A percentile compares a stretch with the other conserved stretches of the same genome.
Conservation (phyloP, 371 early-diverging fungal genomes). For the Phascolomyces articulosus region DNA sequence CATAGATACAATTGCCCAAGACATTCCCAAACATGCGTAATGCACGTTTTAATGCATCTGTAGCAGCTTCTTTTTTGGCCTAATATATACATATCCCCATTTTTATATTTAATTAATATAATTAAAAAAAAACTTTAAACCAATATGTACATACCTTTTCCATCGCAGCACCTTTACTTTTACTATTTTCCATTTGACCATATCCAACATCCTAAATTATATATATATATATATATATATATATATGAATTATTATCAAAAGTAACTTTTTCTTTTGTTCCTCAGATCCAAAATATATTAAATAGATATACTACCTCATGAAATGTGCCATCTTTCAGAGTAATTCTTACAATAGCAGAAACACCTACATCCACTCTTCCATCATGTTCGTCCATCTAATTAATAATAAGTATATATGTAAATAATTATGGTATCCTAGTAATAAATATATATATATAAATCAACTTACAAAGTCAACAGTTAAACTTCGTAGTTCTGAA, state of each 20-base stretch:
- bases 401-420: background rate
- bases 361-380: slow-evolving; percentile 68
- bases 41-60: slow-evolving; percentile 96
- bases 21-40: slow-evolving; percentile 93
- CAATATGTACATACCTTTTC: slow-evolving; percentile 84
- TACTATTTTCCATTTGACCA: slow-evolving; percentile 77
- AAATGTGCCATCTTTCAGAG: slow-evolving; percentile 91
- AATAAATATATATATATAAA: background rate
- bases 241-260: no score
- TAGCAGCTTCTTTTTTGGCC: slow-evolving; percentile 96
- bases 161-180: slow-evolving; percentile 79
- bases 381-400: slow-evolving; percentile 4
- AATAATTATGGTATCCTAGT: background rate
- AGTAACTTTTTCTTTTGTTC: background rate
- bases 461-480: slow-evolving; percentile 78
- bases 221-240: background rate
- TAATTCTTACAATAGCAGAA: slow-evolving; percentile 85
- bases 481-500: slow-evolving; percentile 72
- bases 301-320: slow-evolving; percentile 81
- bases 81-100: no score
- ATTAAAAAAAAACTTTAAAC: background rate
- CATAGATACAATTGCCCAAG: slow-evolving; percentile 96
- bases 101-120: no score
- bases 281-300: background rate
- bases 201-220: slow-evolving; percentile 42